Conservation (phyloP, 139 green algal genomes). For the Tetraselmis striata region DNA sequence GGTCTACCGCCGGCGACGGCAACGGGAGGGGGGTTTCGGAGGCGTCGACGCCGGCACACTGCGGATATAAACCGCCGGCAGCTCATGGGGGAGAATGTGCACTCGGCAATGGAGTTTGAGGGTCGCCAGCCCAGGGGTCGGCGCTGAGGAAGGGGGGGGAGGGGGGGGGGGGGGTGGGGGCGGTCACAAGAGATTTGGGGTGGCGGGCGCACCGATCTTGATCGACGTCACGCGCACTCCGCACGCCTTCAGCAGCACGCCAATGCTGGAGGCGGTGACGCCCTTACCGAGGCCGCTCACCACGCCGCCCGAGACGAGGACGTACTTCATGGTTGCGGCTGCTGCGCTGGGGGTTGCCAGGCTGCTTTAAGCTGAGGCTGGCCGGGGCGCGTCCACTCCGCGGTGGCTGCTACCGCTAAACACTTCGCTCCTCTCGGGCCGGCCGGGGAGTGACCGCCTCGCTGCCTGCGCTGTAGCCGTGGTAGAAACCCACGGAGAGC, state of each 20-base stretch:
- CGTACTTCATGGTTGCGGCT: conserved; percentile 82
- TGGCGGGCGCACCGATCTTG: conserved; percentile 80
- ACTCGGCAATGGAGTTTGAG: too few species aligned
- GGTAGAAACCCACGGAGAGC: too few species aligned
- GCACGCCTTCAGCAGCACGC: conserved; percentile 90
- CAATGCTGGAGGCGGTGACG: conserved; percentile 90
- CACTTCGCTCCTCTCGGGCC: too few species aligned
- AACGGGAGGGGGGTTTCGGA: neutral
- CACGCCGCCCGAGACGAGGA: conserved; percentile 94
- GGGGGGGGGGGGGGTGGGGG: too few species aligned
- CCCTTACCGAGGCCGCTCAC: conserved; percentile 96
- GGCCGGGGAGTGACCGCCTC: too few species aligned
- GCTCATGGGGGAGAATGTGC: conserved; percentile 3
- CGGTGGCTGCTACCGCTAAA: too few species aligned
- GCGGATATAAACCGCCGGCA: neutral
- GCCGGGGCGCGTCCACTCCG: too few species aligned
- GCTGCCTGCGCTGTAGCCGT: too few species aligned
- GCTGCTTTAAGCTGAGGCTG: too few species aligned
- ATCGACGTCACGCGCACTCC: conserved; percentile 89
- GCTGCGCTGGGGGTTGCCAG: neutral
- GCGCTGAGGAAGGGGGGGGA: too few species aligned
- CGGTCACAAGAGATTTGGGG: neutral
- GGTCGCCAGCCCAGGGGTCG: too few species aligned
- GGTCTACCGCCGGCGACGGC: too few species aligned
- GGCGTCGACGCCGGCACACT: neutral